A percentile compares a stretch with the other conserved stretches of the same genome.
phyloP scores from a whole-genome alignment of 441 rosid genomes.

The Bruguiera hainesii region DNA sequence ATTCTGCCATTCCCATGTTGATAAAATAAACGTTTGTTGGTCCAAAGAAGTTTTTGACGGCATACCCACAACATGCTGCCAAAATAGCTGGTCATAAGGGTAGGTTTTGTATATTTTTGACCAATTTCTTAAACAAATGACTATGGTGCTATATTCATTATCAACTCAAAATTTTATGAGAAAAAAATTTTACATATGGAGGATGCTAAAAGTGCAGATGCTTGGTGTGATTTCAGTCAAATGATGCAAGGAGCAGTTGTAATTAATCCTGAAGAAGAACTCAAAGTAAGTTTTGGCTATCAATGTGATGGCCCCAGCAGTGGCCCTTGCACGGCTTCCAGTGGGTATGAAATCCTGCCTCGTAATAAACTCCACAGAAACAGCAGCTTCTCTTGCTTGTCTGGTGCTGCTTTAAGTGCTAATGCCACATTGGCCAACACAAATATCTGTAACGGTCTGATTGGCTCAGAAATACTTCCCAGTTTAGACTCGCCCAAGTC shows the following conservation, averaged over 20 bases:
- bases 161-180: not conserved
- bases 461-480: constrained; percentile 84
- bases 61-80: not conserved
- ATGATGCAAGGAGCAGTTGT: constrained; percentile 46
- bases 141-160: constrained; percentile 4
- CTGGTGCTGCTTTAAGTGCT: constrained; percentile 94
- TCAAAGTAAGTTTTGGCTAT: constrained; percentile 87
- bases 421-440: constrained; percentile 94
- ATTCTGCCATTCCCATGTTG: not conserved
- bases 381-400: constrained; percentile 79
- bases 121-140: not conserved
- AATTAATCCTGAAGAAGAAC: constrained; percentile 52
- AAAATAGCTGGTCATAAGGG: not conserved
- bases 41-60: not conserved
- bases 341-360: constrained; percentile 30
- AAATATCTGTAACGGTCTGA: constrained; percentile 82
- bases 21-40: not conserved
- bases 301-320: constrained; percentile 45
- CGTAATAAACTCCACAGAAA: constrained; percentile 48
- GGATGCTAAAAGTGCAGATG: constrained; percentile 4
- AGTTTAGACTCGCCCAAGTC: constrained; percentile 84
- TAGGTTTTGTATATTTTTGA: not conserved
- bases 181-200: constrained; percentile 3
- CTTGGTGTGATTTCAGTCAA: constrained; percentile 33
- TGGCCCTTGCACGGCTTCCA: constrained; percentile 28